These are phyloP conservation scores for Selenicereus undatus DNA, from an alignment of 148 eudicot species.

Conservation along the genomic window DNA sequence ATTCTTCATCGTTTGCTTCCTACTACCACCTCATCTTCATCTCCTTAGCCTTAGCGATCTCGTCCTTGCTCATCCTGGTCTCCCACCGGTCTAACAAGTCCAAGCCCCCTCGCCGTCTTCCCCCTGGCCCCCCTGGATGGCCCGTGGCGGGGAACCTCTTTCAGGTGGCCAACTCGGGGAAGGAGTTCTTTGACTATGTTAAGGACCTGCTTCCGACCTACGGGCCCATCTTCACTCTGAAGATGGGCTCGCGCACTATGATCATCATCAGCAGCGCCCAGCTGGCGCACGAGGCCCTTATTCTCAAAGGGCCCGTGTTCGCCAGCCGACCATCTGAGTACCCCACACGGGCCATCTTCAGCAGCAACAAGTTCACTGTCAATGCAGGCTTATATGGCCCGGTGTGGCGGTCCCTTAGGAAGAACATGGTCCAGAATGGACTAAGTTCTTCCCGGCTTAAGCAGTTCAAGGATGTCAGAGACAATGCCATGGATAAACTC, in stretches of 20 bases:
- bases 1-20: conserved; percentile 23
- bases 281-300: conserved; percentile 62
- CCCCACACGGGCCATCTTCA: conserved; percentile 71
- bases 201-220: conserved; percentile 53
- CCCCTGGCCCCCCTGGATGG: conserved; percentile 89
- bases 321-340: conserved; percentile 74
- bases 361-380: conserved; percentile 82
- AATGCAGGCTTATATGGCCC: conserved; percentile 77
- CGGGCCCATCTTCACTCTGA: conserved; percentile 80
- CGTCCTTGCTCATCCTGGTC: conserved; percentile 25
- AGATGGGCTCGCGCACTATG: conserved; percentile 86
- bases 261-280: conserved; percentile 55
- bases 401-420: conserved; percentile 73
- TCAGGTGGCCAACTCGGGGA: conserved; percentile 82
- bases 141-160: conserved; percentile 88
- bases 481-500: conserved; percentile 59
- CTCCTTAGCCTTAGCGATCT: conserved; percentile 35
- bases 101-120: conserved; percentile 36
- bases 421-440: conserved; percentile 87
- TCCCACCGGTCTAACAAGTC: neutral
- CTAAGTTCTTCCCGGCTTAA: conserved; percentile 49
- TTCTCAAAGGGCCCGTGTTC: conserved; percentile 65
- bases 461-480: conserved; percentile 43
- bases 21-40: conserved; percentile 47
- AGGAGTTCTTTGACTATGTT: conserved; percentile 59